These are phyloP conservation scores for Musa troglodytarum DNA, from an alignment of 176 grass and related monocot species.

Conservation along the genomic window DNA sequence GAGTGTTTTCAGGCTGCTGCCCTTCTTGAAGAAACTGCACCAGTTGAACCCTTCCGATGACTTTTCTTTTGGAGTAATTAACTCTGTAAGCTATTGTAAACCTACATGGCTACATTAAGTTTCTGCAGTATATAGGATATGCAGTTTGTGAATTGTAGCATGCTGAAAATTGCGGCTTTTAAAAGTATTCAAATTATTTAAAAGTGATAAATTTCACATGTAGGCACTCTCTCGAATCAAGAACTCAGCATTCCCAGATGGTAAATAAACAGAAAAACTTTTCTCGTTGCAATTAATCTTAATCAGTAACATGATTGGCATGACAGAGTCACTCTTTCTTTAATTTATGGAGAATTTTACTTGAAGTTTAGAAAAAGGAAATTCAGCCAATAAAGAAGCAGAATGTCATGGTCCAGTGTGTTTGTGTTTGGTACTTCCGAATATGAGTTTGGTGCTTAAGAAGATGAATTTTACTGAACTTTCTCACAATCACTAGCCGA, in stretches of 20 bases:
- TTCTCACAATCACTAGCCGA: no score
- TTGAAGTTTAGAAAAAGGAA: not conserved
- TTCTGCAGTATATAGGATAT: conserved; percentile 25
- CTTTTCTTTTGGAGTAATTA: conserved; percentile 26
- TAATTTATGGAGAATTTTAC: not conserved
- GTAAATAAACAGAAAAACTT: not conserved
- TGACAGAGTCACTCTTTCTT: not conserved
- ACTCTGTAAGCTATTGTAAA: conserved; percentile 41
- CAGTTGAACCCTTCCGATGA: conserved; percentile 97
- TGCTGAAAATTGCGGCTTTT: conserved; percentile 15
- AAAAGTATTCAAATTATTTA: not conserved
- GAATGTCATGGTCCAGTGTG: no score
- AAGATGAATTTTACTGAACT: no score
- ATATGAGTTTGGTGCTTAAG: no score
- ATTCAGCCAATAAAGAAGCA: no score
- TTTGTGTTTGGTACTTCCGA: no score
- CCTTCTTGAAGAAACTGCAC: conserved; percentile 88
- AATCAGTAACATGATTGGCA: not conserved
- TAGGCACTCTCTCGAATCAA: not conserved
- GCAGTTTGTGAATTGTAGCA: conserved; percentile 22
- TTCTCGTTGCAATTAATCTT: not conserved
- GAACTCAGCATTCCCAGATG: not conserved
- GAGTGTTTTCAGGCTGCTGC: conserved; percentile 95
- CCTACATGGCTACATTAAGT: conserved; percentile 20
- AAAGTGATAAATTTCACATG: not conserved